These are phyloP conservation scores for Macrophomina pseudophaseolina DNA, from an alignment of 2,329 filamentous ascomycete genomes.

Conservation along the genomic window DNA sequence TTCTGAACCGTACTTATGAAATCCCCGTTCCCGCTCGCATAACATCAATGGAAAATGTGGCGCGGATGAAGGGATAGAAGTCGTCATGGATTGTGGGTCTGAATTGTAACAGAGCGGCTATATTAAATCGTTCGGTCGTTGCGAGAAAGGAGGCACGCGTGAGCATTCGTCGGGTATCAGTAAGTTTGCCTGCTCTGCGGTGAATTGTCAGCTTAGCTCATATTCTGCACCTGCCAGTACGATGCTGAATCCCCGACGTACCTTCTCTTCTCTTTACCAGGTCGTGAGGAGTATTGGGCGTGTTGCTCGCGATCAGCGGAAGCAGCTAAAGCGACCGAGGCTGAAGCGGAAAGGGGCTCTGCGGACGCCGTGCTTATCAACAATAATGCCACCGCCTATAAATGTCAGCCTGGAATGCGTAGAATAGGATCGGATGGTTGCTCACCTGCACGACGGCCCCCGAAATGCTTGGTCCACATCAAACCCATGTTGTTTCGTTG, in stretches of 20 bases:
- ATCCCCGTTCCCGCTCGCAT: not conserved
- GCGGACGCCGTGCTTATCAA: constrained; percentile 58
- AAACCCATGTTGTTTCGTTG: constrained; percentile 47
- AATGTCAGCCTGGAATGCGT: not conserved
- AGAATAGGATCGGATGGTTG: constrained; percentile 31
- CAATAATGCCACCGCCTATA: constrained; percentile 56
- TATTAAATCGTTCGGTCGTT: not conserved
- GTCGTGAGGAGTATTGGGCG: not conserved
- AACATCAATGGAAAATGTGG: not conserved
- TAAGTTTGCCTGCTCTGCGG: constrained; percentile 1
- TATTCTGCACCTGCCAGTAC: not conserved
- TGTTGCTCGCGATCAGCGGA: constrained; percentile 47
- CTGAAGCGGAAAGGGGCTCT: constrained; percentile 58
- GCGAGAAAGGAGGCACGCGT: not conserved
- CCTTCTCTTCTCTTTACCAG: not conserved
- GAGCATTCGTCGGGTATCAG: constrained; percentile 12
- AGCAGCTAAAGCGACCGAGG: constrained; percentile 59
- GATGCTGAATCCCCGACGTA: not conserved
- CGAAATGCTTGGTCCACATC: constrained; percentile 54
- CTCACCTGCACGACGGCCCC: constrained; percentile 50
- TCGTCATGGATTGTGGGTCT: constrained; percentile 10
- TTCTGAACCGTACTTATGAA: not conserved
- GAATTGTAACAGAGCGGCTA: not conserved
- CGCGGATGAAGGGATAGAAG: constrained; percentile 4
- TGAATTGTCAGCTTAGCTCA: constrained; percentile 20